These are phyloP conservation scores for Fusarium devonianum DNA, from an alignment of 2,329 filamentous ascomycete species.

Conservation along the genomic window DNA sequence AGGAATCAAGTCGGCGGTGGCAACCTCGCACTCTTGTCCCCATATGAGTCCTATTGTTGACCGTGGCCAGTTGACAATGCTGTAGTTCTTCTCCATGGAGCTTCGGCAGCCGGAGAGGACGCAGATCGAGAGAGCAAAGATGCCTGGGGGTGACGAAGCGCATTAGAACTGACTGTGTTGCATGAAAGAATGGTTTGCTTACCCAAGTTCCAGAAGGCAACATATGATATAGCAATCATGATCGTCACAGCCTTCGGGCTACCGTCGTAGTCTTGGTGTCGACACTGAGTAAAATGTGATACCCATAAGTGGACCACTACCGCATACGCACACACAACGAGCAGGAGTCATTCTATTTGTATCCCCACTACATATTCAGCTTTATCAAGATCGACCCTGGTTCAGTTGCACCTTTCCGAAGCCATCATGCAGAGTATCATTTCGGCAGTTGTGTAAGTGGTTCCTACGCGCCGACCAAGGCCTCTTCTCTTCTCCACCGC, in stretches of 20 bases:
- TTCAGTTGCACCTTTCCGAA: too few species aligned
- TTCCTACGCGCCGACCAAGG: conserved; percentile 12
- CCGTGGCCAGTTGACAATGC: conserved; percentile 31
- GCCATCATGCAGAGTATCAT: too few species aligned
- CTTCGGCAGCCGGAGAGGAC: conserved; percentile 26
- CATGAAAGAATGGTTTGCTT: background rate
- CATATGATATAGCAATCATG: conserved; percentile 14
- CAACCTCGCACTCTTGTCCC: conserved; percentile 20
- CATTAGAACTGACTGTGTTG: background rate
- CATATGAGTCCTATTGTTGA: conserved; percentile 23
- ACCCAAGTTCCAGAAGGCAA: conserved; percentile 26
- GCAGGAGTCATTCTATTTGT: background rate
- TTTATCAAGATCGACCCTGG: too few species aligned
- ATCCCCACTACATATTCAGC: too few species aligned
- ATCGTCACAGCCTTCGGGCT: background rate
- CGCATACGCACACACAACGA: background rate
- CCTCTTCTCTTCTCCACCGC: background rate
- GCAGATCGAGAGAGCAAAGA: conserved; percentile 29
- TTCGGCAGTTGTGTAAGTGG: background rate
- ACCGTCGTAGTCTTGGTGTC: too few species aligned
- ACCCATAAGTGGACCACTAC: background rate
- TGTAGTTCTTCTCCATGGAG: conserved; percentile 23
- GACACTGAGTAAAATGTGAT: background rate
- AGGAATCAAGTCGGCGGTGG: conserved; percentile 16
- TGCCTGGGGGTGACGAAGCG: background rate